Conservation (phyloP, 2,329 filamentous ascomycete genomes). For the Fusarium sp. region DNA sequence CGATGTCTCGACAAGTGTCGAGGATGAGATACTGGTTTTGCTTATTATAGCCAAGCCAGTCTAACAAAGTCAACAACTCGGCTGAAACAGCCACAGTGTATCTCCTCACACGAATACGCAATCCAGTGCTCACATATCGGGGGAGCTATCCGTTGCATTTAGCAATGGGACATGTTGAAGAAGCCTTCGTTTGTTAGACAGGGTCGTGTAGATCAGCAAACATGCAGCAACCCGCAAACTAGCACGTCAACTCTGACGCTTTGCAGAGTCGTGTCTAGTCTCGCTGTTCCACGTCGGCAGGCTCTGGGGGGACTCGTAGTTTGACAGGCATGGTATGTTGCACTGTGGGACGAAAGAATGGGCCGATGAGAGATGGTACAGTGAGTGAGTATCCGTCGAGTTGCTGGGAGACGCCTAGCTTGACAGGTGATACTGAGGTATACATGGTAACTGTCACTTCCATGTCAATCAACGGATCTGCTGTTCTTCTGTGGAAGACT, state of each 20-base stretch:
- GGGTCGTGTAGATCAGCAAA: slow-evolving; percentile 27
- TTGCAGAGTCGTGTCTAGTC: slow-evolving; percentile 19
- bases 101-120: not conserved
- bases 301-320: slow-evolving; percentile 5
- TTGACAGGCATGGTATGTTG: slow-evolving; percentile 17
- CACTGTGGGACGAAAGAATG: slow-evolving; percentile 9
- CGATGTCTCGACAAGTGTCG: not conserved
- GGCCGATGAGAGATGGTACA: slow-evolving; percentile 12
- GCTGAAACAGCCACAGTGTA: slow-evolving; percentile 16
- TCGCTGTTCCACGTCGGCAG: not conserved
- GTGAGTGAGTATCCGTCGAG: not conserved
- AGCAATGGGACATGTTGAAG: not conserved
- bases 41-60: not conserved
- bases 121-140: not conserved
- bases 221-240: slow-evolving; percentile 26
- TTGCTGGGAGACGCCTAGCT: slow-evolving; percentile 10
- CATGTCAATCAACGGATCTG: not conserved
- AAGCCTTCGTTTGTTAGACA: slow-evolving; percentile 5
- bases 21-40: not conserved
- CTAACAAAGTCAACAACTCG: not conserved
- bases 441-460: not conserved
- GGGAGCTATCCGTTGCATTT: not conserved
- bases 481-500: not conserved
- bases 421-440: slow-evolving; percentile 12
- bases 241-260: not conserved